A percentile compares a stretch with the other conserved stretches of the same genome.
These are phyloP conservation scores for Calonectria pseudoreteaudii DNA, from an alignment of 2,329 filamentous ascomycete genomes.

Conservation along the genomic window DNA sequence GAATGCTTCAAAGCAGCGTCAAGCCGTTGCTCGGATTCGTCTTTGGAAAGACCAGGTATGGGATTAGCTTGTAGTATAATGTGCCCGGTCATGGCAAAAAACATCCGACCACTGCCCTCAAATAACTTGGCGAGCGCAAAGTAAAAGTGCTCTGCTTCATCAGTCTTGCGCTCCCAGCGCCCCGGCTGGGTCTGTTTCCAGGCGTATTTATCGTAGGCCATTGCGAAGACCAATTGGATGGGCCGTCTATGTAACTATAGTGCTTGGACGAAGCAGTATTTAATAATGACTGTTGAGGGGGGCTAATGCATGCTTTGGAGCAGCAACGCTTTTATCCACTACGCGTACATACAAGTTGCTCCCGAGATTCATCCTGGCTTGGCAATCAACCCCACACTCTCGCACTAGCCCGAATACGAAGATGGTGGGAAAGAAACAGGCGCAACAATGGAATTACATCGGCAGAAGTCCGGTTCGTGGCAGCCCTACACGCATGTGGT, in stretches of 20 bases:
- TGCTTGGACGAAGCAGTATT: not conserved
- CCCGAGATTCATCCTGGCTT: no score
- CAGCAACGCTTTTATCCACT: not conserved
- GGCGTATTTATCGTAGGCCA: not conserved
- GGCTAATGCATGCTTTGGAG: not conserved
- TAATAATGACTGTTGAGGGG: not conserved
- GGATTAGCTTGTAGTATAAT: not conserved
- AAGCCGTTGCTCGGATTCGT: not conserved
- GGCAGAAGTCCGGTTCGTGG: not conserved
- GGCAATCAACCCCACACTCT: not conserved
- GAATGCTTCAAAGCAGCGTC: not conserved
- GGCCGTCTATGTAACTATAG: not conserved
- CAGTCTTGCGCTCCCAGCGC: not conserved
- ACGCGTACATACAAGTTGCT: not conserved
- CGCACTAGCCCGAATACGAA: not conserved
- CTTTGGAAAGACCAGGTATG: not conserved
- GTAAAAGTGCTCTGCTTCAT: constrained; percentile 9
- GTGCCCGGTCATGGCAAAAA: constrained; percentile 12
- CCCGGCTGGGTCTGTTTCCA: not conserved
- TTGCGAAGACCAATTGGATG: not conserved
- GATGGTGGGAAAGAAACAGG: not conserved
- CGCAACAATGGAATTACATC: not conserved
- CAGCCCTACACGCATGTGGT: not conserved
- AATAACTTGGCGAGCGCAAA: not conserved
- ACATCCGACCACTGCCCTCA: constrained; percentile 5